Base-by-base conservation (phyloP, 345 rosid species). In the Gossypium herbaceum region DNA sequence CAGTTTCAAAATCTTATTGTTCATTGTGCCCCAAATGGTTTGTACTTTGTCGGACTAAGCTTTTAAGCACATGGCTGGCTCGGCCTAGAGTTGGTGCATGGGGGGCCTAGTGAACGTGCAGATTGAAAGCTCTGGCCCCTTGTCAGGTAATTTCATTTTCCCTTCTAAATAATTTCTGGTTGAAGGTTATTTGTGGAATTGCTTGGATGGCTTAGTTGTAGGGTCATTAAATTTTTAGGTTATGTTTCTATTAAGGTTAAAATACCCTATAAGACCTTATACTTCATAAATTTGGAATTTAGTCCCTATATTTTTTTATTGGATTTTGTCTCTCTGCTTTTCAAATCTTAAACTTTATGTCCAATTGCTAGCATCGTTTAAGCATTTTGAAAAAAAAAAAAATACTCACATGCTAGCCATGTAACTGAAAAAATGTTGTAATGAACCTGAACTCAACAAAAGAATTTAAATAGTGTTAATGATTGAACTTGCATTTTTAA, bases 51-150 rank as follows among this genome's bases (percentile, higher is more conserved):
- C 47, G 44, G 66, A 45, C 17, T 9, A 34, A 19, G 57, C 68
- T 73, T 47, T 19, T 73, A 48, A 16, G 56, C 68, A 73, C 68
- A 73, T 73, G 68, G 68, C 27, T 73, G 47, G 68, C 56, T 58
- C 12, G 56, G 66, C 41, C 20, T 9, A 17, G 22, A 16, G 19
- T 54, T 54, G 41, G 41, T 34, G 41, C 41, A 5, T 34, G 57
- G 57, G 22, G 57, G 12, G 57, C 2, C 57, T 54, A 20, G 57
- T 54, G 57, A 54, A 54, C 57, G 11, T 54, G 57, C 20, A 54
- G 11, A 9, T 54, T 54, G 57, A 54, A 54, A 54, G 57, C 7
- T 54, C 16, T 54, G 57, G 22, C 57, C 22, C 19, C 56, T 54
- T 54, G 57, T 54, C 57, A 54, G 20, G 22, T 54, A 54, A 7